These are phyloP conservation scores for Wickerhamiella occidentalis DNA, from an alignment of 805 yeast species.

Conservation along the genomic window DNA sequence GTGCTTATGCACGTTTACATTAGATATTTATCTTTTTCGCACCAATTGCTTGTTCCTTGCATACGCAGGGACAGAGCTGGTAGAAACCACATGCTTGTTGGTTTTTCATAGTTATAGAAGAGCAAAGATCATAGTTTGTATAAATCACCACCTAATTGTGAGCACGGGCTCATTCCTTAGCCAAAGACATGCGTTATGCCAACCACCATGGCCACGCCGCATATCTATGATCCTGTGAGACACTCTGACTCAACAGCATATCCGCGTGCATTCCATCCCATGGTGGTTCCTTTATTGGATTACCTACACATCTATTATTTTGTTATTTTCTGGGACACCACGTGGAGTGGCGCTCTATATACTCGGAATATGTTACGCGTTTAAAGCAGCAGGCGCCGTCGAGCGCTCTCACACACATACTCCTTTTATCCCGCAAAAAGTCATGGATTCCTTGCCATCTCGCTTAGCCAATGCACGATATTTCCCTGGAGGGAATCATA, in stretches of 20 bases:
- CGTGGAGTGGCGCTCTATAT: too few species aligned
- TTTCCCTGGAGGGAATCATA: neutral
- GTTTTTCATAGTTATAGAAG: neutral
- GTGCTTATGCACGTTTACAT: neutral
- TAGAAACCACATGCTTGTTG: too few species aligned
- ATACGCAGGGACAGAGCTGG: slow-evolving; percentile 6
- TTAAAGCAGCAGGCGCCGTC: neutral
- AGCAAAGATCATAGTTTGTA: neutral
- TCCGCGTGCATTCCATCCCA: neutral
- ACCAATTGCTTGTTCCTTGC: slow-evolving; percentile 3
- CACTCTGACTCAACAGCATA: slow-evolving; percentile 2
- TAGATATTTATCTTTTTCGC: neutral
- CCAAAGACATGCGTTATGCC: slow-evolving; percentile 6
- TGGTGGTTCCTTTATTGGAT: neutral
- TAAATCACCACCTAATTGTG: neutral
- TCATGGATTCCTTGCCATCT: neutral
- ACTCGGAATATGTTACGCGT: too few species aligned
- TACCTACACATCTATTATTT: neutral
- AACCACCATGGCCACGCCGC: neutral
- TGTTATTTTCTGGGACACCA: too few species aligned
- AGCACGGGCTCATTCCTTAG: neutral
- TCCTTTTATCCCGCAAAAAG: neutral
- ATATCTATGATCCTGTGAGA: slow-evolving; percentile 7
- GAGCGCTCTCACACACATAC: neutral
- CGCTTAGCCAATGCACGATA: neutral